Base-by-base conservation (phyloP, 2,329 filamentous ascomycete genomes). In the Ophiocordyceps camponoti-leonardi region DNA sequence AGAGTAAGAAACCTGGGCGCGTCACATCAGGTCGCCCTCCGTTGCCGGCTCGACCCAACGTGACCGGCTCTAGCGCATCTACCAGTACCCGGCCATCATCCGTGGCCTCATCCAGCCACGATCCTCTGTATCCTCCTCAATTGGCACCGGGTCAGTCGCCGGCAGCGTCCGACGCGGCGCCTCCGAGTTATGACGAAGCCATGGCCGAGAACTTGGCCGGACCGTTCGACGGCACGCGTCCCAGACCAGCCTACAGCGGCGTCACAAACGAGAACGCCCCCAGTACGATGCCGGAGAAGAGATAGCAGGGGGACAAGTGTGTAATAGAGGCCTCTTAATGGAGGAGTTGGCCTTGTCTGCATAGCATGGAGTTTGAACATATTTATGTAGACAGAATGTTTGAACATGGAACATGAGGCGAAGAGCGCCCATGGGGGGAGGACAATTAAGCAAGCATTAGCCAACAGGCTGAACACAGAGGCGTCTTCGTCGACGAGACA, bases 111-210 rank as follows among this genome's bases (percentile, higher is more conserved):
- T 35, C 59, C 35, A 19, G 35, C 18, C 56, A 61, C 20, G 74
- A 77, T 52, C 68, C 75, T 3, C 57, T 75, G 8, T 79, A 78
- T 49, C 76, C 75, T 16, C 74, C 76, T 4, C 75, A 78, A 54
- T 61, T 79, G 19, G 54, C 50, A 5, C 56, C 60, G 1, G 58
- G 59, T n/a, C 69, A 71, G 33, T 59, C 62, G 10, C 68, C 60
- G 1, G 61, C 67, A 51, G 6, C 26, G 7, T 28, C 26, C 26
- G 81, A 86, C 30, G 86, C 92, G 46, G 85, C 86, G n/a, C 88
- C 90, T 18, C 88, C 88, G 8, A 94, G 86, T 56, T 96, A 96
- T 57, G 87, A 94, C 62, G 88, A 95, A 62, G 87, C 86, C 13
- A 81, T 95, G 64, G 87, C 86, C 7, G 81, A 85, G 51, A 76